Evolutionary conservation across 257 asterid species (phyloP).

Genomic region (Primulina eburnea): DNA sequence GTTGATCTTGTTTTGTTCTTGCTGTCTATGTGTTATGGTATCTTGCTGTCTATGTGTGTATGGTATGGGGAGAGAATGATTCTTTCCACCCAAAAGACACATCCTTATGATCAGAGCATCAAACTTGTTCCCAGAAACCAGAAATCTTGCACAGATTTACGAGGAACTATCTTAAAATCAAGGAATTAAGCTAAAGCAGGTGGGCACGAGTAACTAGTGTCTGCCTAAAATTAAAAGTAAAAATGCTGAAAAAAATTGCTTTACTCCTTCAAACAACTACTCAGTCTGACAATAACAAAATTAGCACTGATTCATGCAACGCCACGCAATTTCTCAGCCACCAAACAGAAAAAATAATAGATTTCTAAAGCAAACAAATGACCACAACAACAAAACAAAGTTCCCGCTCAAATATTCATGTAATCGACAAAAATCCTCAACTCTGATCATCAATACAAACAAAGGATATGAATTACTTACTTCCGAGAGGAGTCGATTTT

Average conservation of each 20-base stretch:
- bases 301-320: neutral
- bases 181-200: neutral
- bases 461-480: neutral
- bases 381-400: neutral
- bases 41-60: neutral
- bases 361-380: neutral
- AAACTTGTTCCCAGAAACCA: neutral
- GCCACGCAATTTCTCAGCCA: neutral
- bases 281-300: neutral
- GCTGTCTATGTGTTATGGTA: neutral
- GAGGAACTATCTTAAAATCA: neutral
- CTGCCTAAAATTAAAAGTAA: neutral
- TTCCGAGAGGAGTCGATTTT: conserved; percentile 29
- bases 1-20: neutral
- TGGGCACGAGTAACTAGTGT: neutral
- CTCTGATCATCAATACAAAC: neutral
- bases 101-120: neutral
- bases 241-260: neutral
- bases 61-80: neutral
- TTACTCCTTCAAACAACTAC: neutral
- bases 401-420: neutral
- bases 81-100: neutral
- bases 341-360: neutral
- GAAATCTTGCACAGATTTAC: neutral
- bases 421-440: neutral